Evolutionary conservation across 257 asterid genomes (phyloP).

Genomic region (Solanum gracilifrons): DNA sequence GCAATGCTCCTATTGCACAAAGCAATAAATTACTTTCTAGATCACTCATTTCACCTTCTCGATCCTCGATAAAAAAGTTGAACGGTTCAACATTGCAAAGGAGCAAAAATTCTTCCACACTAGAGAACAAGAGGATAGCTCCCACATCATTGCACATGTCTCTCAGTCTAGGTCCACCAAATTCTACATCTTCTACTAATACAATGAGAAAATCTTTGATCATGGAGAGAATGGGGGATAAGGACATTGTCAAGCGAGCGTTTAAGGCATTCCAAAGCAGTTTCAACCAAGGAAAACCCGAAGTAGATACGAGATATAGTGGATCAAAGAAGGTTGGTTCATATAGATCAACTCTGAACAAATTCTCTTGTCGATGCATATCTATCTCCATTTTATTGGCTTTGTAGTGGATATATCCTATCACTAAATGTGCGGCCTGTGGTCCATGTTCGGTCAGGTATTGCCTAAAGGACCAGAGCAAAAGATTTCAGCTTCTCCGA

Average conservation of each 20-base stretch:
- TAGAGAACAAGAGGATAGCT: conserved; percentile 33
- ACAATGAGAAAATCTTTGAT: conserved; percentile 66
- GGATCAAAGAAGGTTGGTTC: conserved; percentile 35
- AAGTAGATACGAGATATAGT: conserved; percentile 24
- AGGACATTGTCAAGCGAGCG: conserved; percentile 81
- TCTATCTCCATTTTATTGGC: neutral
- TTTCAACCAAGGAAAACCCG: conserved; percentile 22
- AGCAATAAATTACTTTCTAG: conserved; percentile 30
- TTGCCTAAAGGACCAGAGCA: conserved; percentile 24
- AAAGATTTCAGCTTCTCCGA: conserved; percentile 26
- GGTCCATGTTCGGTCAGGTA: conserved; percentile 19
- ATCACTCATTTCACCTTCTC: neutral
- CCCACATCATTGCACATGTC: conserved; percentile 80
- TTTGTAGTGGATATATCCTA: neutral
- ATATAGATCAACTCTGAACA: neutral
- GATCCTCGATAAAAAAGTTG: neutral
- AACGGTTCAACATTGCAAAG: conserved; percentile 23
- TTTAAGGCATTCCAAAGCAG: conserved; percentile 73
- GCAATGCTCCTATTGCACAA: conserved; percentile 9
- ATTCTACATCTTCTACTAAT: conserved; percentile 22
- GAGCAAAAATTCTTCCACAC: conserved; percentile 20
- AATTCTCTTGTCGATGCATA: neutral
- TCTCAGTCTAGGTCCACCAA: conserved; percentile 51
- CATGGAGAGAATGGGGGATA: conserved; percentile 94
- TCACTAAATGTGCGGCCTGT: neutral